Evolutionary conservation across 139 green algal species (phyloP).

Genomic region (Gonium pectorale): DNA sequence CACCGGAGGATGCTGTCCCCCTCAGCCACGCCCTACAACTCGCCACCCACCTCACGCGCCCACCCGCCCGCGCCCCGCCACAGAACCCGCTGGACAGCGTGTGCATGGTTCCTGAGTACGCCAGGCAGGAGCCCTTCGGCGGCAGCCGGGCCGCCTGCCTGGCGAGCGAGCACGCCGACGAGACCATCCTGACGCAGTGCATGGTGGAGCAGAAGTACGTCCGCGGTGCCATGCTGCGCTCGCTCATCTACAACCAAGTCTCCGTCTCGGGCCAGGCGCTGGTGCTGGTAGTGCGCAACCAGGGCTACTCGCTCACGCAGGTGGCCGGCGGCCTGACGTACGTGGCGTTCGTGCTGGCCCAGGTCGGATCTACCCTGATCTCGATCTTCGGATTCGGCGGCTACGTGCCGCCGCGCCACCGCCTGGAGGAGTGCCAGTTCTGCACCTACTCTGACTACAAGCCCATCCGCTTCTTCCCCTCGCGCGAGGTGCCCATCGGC

Average conservation of each 20-base stretch:
- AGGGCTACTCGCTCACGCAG: constrained; percentile 65
- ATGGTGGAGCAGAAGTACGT: constrained; percentile 80
- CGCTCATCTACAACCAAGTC: constrained; percentile 80
- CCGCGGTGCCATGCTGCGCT: constrained; percentile 77
- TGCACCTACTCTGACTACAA: constrained; percentile 60
- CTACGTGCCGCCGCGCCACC: constrained; percentile 66
- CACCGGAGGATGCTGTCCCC: too few species aligned
- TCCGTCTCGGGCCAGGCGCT: constrained; percentile 83
- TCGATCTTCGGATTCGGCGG: constrained; percentile 80
- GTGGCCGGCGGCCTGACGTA: constrained; percentile 77
- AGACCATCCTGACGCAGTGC: constrained; percentile 74
- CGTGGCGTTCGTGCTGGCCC: constrained; percentile 80
- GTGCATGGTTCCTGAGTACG: constrained; percentile 9
- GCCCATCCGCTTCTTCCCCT: constrained; percentile 60
- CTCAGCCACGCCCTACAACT: too few species aligned
- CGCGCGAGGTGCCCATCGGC: constrained; percentile 59
- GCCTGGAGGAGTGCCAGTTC: constrained; percentile 66
- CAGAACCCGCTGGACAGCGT: background rate
- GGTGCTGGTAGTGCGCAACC: constrained; percentile 85
- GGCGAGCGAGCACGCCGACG: background rate
- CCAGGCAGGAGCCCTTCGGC: background rate
- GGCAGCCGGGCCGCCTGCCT: background rate
- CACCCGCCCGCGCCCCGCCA: too few species aligned
- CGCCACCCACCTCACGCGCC: too few species aligned
- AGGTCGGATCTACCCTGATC: constrained; percentile 78